Conservation (phyloP, 2,329 filamentous ascomycete genomes). For the Colletotrichum australisinense region DNA sequence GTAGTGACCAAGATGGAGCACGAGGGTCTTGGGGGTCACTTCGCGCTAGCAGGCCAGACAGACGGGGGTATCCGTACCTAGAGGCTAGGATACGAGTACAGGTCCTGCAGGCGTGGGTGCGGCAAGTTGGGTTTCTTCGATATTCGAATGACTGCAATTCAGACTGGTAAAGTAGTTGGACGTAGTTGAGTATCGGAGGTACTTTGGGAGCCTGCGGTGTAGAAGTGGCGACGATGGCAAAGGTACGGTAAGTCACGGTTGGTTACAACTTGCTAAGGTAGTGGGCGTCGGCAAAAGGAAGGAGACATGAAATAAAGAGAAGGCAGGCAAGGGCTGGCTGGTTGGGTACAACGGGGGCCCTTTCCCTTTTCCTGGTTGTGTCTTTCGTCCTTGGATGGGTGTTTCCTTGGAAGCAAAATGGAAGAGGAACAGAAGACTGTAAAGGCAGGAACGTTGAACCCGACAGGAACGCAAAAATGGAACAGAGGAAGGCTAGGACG, state of each 20-base stretch:
- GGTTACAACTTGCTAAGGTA: neutral
- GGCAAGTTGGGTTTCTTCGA: neutral
- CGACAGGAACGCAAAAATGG: constrained; percentile 13
- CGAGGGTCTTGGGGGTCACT: too few species aligned
- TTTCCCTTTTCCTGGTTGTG: constrained; percentile 1
- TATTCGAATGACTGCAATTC: neutral
- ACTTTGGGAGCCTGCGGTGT: neutral
- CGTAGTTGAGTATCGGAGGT: neutral
- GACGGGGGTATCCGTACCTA: constrained; percentile 1
- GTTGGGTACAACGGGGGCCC: neutral
- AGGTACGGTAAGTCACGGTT: too few species aligned
- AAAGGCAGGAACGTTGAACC: constrained; percentile 1
- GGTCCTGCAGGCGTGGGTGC: neutral
- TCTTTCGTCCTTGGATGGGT: neutral
- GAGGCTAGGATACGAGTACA: constrained; percentile 3
- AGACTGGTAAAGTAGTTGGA: neutral
- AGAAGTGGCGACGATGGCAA: neutral
- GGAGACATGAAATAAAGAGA: neutral
- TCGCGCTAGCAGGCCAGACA: constrained; percentile 17
- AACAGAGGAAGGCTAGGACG: too few species aligned
- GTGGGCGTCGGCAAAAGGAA: neutral
- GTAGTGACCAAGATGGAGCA: too few species aligned
- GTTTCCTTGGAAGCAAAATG: constrained; percentile 16
- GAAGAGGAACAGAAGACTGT: constrained; percentile 7
- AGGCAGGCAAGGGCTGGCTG: neutral